Conservation (phyloP, 768 basidiomycete genomes). For the Xerocomellus chrysenteron region DNA sequence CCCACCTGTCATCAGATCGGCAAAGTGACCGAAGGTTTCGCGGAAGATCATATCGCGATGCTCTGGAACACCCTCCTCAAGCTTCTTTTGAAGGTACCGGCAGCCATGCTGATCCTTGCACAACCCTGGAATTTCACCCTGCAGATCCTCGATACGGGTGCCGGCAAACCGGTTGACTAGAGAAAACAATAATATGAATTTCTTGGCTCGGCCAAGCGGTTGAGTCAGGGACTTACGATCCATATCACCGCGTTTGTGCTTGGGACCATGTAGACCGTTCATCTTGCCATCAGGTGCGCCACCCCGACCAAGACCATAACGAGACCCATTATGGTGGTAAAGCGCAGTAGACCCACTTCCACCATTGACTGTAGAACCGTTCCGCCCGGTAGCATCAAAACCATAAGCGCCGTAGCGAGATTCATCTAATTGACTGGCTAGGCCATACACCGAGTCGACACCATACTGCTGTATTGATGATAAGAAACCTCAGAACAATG, state of each 20-base stretch:
- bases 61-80: conserved; percentile 93
- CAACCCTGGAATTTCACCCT: conserved; percentile 88
- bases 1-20: conserved; percentile 95
- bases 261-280: conserved; percentile 88
- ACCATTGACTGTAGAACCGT: conserved; percentile 34
- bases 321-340: conserved; percentile 74
- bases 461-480: conserved; percentile 47
- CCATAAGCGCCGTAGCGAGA: conserved; percentile 58
- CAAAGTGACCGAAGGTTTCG: conserved; percentile 96
- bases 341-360: conserved; percentile 69
- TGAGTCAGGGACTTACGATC: conserved; percentile 69
- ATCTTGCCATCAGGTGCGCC: conserved; percentile 71
- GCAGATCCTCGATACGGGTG: conserved; percentile 90
- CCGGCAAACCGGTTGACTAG: conserved; percentile 96
- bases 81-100: conserved; percentile 96
- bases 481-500: conserved; percentile 6
- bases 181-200: background rate
- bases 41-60: conserved; percentile 99
- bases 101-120: conserved; percentile 99
- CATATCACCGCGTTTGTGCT: conserved; percentile 92
- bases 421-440: conserved; percentile 50
- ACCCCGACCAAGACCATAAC: conserved; percentile 68
- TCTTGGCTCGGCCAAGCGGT: background rate
- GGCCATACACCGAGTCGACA: conserved; percentile 50
- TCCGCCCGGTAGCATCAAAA: conserved; percentile 48